Evolutionary conservation across 306 rosid species (phyloP).

Genomic region (Cucurbita maxima): DNA sequence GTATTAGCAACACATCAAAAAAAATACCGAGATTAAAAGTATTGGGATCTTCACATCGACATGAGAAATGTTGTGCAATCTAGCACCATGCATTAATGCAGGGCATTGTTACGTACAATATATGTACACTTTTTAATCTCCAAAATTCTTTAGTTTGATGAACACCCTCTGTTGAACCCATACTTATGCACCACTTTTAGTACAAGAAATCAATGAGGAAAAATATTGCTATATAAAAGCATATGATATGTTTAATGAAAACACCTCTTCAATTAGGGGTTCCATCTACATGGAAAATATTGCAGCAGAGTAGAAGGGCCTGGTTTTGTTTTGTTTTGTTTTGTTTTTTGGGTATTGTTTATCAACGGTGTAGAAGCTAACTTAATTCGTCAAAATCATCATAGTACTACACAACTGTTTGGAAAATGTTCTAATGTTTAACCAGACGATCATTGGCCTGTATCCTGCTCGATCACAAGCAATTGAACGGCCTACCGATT

Average conservation of each 20-base stretch:
- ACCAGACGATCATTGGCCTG: neutral
- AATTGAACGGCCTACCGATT: neutral
- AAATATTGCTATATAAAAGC: too few species aligned
- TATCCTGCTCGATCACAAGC: neutral
- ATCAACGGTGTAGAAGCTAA: neutral
- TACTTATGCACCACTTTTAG: too few species aligned
- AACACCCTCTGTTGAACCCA: too few species aligned
- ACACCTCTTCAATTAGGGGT: neutral
- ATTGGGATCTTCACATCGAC: too few species aligned
- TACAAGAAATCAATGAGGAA: too few species aligned
- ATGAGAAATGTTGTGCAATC: too few species aligned
- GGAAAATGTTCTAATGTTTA: neutral
- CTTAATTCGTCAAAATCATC: neutral
- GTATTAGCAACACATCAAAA: too few species aligned
- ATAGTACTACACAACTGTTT: conserved; percentile 2
- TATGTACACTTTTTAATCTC: too few species aligned
- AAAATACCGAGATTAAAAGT: too few species aligned
- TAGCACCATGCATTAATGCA: too few species aligned
- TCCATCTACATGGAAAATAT: conserved; percentile 2
- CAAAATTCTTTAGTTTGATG: too few species aligned
- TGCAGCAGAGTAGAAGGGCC: conserved; percentile 2
- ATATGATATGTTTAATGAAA: neutral
- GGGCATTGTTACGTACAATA: too few species aligned
- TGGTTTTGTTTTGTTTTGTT: neutral
- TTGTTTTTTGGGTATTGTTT: neutral